Evolutionary conservation across 257 asterid genomes (phyloP), one percentile per base, ranked within the genome.

Genomic region (Solanum sejunctum): DNA sequence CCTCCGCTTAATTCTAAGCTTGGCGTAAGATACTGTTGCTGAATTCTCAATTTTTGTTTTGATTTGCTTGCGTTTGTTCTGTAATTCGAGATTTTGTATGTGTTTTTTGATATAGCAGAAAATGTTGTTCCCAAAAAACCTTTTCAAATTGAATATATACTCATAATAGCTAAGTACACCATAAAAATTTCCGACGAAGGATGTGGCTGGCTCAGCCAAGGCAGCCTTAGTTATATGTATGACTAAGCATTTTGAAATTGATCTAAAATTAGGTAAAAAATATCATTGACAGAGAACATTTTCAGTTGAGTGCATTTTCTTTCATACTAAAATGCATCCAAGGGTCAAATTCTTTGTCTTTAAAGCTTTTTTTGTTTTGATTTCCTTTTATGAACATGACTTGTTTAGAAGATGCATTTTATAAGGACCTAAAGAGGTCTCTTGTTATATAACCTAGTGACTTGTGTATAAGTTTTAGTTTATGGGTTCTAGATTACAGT

Each of bases 1-100:
- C 92, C 94, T 84, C 96, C 98, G 28, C 82, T 89, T 39, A 71
- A 91, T 84, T 86, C 92, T 17, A 87, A 89, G 26, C 87, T 79
- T 17, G 88, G 91, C 95, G 97, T 94, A 89, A 89, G 82, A 75
- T 69, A 69, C 81, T 77, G 39, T 32, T 77, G n/a, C 45, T 23
- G 26, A 69, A 8, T 69, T 69, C 8, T 18, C 4, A 16, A 8
- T 15, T 67, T 45, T 45, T 72, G 20, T 73, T 73, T 73, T 4
- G 16, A 12, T 73, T 20, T 43, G 28, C 66, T 58, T 3, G 23
- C 11, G 23, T 20, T 32, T 11, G 47, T 3, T 69, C 8, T 69
- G 45, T 2, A 21, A 26, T 45, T 45, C 41, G 55, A 20, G 57
- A 43, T 73, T 47, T 73, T 47, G 58, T 21, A 17, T 17, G 41